Evolutionary conservation across 495 filamentous ascomycete genomes (phyloP).

Genomic region (Aspergillus kassunensis): DNA sequence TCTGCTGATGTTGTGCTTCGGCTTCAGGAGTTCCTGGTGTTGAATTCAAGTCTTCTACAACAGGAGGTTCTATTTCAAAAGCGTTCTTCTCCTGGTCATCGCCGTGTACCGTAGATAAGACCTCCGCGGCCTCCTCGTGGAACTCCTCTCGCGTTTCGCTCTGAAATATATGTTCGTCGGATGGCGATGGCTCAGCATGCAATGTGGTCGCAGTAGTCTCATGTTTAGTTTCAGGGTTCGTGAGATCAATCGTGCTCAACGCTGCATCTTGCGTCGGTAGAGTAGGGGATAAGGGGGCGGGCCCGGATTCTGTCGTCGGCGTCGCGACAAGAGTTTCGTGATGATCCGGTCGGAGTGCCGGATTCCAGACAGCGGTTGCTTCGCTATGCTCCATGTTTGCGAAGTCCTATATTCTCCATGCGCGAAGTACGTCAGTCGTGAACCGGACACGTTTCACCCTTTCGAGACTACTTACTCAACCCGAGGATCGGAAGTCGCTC

Average conservation of each 20-base stretch:
- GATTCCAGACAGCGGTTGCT: constrained; percentile 37
- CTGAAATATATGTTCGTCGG: background rate
- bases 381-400: constrained; percentile 20
- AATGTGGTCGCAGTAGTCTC: no score
- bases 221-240: background rate
- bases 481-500: constrained; percentile 13
- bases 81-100: background rate
- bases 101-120: background rate
- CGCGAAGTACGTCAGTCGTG: constrained; percentile 4
- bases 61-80: background rate
- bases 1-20: background rate
- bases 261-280: background rate
- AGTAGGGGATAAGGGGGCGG: constrained; percentile 2
- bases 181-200: background rate
- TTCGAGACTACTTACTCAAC: constrained; percentile 6
- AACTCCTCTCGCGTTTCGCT: constrained; percentile 1
- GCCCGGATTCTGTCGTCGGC: constrained; percentile 9
- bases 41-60: background rate
- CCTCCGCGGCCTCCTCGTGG: constrained; percentile 1
- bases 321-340: constrained; percentile 9
- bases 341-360: constrained; percentile 34
- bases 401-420: constrained; percentile 8
- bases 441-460: constrained; percentile 14
- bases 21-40: background rate
- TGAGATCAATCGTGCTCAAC: background rate